These are phyloP conservation scores for Bertia moriformis DNA, from an alignment of 2,329 filamentous ascomycete species.

Conservation along the genomic window DNA sequence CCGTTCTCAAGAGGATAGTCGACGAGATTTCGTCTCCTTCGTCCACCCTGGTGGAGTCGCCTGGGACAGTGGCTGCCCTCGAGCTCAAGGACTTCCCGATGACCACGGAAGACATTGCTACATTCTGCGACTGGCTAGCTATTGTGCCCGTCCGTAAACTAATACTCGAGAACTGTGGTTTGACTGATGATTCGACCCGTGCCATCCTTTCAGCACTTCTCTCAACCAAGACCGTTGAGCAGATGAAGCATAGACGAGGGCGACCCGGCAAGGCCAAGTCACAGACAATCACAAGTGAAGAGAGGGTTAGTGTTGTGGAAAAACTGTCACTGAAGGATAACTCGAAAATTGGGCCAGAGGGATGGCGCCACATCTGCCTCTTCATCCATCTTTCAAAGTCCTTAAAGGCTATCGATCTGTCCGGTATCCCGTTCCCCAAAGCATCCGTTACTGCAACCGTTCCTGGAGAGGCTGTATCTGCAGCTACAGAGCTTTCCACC, in stretches of 20 bases:
- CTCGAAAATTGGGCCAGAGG: conserved; percentile 64
- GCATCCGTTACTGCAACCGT: conserved; percentile 6
- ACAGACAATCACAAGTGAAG: conserved; percentile 28
- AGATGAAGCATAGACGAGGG: conserved; percentile 31
- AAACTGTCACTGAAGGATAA: conserved; percentile 84
- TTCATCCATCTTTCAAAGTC: conserved; percentile 85
- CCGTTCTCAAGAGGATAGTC: conserved; percentile 79
- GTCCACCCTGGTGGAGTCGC: conserved; percentile 42
- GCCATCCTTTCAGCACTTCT: conserved; percentile 76
- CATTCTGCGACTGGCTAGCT: conserved; percentile 83
- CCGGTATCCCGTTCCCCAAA: conserved; percentile 65
- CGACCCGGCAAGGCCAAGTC: conserved; percentile 22
- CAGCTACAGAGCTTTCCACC: conserved; percentile 34
- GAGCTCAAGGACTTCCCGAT: conserved; percentile 76
- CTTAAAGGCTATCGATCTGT: conserved; percentile 73
- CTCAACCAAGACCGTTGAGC: conserved; percentile 56
- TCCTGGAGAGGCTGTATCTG: neutral
- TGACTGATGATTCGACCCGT: conserved; percentile 75
- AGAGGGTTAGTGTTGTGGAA: conserved; percentile 55
- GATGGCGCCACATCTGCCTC: conserved; percentile 80
- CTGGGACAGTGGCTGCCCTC: conserved; percentile 67
- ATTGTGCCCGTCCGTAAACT: conserved; percentile 82
- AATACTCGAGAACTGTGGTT: conserved; percentile 70
- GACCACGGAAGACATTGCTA: conserved; percentile 69
- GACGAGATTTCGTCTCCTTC: conserved; percentile 66